These are phyloP conservation scores for Brassica incana DNA, from an alignment of 345 rosid species.

Conservation along the genomic window DNA sequence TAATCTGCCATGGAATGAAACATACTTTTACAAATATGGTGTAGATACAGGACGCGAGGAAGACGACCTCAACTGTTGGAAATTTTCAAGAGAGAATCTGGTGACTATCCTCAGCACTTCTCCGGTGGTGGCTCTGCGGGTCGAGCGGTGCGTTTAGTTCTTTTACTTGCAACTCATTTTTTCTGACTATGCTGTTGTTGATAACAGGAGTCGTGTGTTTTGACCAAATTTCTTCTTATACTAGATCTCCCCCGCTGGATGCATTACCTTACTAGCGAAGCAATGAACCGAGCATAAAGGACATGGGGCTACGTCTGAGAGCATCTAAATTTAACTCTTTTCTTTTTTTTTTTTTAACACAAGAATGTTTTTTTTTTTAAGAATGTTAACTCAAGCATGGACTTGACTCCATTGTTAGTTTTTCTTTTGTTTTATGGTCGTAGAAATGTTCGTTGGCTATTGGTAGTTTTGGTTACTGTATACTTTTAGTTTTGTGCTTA, in stretches of 20 bases:
- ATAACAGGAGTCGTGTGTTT: not conserved
- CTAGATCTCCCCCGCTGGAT: too few relatives aligned
- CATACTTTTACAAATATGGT: not conserved
- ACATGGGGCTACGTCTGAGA: not conserved
- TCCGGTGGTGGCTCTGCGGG: not conserved
- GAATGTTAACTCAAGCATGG: not conserved
- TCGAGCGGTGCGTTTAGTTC: not conserved
- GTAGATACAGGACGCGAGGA: not conserved
- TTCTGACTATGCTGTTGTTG: not conserved
- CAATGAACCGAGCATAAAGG: not conserved
- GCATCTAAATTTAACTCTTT: not conserved
- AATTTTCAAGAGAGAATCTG: not conserved
- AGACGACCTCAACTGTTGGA: not conserved
- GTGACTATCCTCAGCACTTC: not conserved
- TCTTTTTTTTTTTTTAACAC: too few relatives aligned
- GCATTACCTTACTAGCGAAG: not conserved
- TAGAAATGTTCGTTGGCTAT: not conserved
- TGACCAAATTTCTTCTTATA: constrained; percentile 11
- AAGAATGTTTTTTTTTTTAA: not conserved
- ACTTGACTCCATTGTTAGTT: not conserved
- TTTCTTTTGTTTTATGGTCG: not conserved
- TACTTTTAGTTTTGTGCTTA: not conserved
- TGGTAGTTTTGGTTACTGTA: not conserved
- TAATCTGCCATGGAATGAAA: not conserved
- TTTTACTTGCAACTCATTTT: not conserved